A percentile compares a stretch with the other conserved stretches of the same genome.
phyloP scores from a whole-genome alignment of 163 green algal species.

The Scenedesmus sp. region DNA sequence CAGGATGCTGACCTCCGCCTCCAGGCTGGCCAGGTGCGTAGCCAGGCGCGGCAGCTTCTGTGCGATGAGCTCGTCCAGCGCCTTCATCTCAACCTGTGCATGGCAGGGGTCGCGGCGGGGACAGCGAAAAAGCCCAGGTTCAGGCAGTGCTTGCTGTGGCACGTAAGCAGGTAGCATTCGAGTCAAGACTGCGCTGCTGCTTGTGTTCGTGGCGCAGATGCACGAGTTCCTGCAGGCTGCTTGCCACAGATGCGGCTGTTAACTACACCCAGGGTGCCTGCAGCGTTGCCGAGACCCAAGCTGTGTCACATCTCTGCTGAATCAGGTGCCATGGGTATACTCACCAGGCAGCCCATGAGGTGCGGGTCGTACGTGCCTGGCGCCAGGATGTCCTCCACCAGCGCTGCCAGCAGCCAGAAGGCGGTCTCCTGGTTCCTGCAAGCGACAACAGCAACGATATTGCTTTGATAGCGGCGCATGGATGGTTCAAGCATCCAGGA shows the following conservation, averaged over 20 bases:
- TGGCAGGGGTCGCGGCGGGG: not conserved
- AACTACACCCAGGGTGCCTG: not conserved
- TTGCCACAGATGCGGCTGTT: not conserved
- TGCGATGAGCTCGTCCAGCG: conserved; percentile 79
- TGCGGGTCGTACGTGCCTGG: conserved; percentile 80
- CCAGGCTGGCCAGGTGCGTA: conserved; percentile 68
- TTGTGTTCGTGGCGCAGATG: not conserved
- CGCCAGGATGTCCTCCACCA: conserved; percentile 89
- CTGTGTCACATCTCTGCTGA: not conserved
- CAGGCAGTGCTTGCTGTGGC: no score
- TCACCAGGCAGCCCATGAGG: conserved; percentile 86
- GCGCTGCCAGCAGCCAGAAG: conserved; percentile 89
- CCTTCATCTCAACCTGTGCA: conserved; percentile 69
- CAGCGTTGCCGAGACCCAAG: not conserved
- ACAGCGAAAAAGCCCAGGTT: not conserved
- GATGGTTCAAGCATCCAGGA: not conserved
- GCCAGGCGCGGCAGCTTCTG: conserved; percentile 85
- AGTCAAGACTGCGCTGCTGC: not conserved
- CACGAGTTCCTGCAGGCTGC: not conserved
- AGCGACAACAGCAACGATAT: not conserved
- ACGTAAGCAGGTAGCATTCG: not conserved
- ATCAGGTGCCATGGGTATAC: conserved; percentile 34
- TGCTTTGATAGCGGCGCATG: not conserved
- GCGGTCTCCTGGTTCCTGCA: conserved; percentile 84
- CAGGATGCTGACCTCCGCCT: conserved; percentile 87